Base-by-base conservation (phyloP, 768 basidiomycete genomes). In the Calocera cornea region DNA sequence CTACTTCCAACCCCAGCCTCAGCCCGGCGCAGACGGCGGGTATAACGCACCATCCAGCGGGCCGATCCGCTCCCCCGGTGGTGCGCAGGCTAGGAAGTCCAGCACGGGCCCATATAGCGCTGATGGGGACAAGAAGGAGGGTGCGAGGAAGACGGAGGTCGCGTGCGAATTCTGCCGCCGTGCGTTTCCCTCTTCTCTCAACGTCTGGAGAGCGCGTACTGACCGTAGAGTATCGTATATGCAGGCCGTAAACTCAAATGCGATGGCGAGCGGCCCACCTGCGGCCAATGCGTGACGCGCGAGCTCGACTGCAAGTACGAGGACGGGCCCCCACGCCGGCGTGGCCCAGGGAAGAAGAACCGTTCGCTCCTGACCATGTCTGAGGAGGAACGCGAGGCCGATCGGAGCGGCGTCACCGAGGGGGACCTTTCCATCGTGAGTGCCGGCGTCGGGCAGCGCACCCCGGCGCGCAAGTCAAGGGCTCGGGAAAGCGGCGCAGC, bases 281-380 rank as follows among this genome's bases (percentile, higher is more conserved):
- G 54, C 54, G 54, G 54, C 5, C 54, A 60, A 19, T 60, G 54
- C 31, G 22, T 60, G 7, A 60, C 54, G 14, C 54, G 54, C 54
- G 54, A 60, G 22, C 54, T 60, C 5, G 54, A 60, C 24, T 60
- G 54, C 54, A 60, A 33, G 31, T 60, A 60, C 54, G 54, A 60
- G 54, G 2, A 8, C 14, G 54, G 54, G 14, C 54, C 54, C 31
- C 54, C 54, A 7, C 54, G 54, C 54, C 54, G 54, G 31, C 54
- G 54, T 27, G 54, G 54, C 5, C 54, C 54, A 10, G 54, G 54
- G 10, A 60, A 60, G 31, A 60, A 60, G 54, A 60, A 60, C 54
- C 54, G 54, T 29, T 2, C 54, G 16, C 54, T 60, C 7, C 54
- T 60, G 11, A 60, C 27, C 2, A 60, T 60, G 54, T 60, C 54